Percentiles rank a stretch among this genome's conserved stretches.
phyloP scores from a whole-genome alignment of 1,284 basidiomycete genomes.

The Puccinia horiana region DNA sequence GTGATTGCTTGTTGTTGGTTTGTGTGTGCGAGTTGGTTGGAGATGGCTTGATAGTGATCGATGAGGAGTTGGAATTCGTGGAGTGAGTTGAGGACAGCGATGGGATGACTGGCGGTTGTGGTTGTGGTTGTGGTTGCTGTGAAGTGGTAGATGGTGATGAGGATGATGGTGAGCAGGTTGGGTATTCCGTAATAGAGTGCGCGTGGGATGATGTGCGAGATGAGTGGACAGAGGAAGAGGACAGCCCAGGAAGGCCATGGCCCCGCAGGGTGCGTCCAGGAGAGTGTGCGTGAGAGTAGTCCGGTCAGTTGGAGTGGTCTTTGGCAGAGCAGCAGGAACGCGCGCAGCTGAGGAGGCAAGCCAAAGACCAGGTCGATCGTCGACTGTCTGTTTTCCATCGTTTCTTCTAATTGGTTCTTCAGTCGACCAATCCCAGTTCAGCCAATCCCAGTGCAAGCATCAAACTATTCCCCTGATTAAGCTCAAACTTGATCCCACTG shows the following conservation, averaged over 20 bases:
- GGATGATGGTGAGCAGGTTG: background rate
- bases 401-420: background rate
- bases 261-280: constrained; percentile 28
- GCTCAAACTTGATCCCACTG: no score
- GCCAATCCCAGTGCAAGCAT: no score
- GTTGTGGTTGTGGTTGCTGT: background rate
- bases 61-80: constrained; percentile 28
- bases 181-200: background rate
- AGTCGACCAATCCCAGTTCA: no score
- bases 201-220: background rate
- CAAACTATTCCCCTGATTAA: no score
- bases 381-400: background rate
- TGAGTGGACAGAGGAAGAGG: constrained; percentile 11
- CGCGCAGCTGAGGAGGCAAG: constrained; percentile 17
- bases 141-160: background rate
- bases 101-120: constrained; percentile 1
- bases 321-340: background rate
- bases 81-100: background rate
- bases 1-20: background rate
- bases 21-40: background rate
- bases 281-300: background rate
- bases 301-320: background rate
- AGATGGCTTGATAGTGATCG: constrained; percentile 19
- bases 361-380: background rate
- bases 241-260: constrained; percentile 36